Conservation (phyloP, 345 rosid genomes). For the Eucalyptus coolabah region DNA sequence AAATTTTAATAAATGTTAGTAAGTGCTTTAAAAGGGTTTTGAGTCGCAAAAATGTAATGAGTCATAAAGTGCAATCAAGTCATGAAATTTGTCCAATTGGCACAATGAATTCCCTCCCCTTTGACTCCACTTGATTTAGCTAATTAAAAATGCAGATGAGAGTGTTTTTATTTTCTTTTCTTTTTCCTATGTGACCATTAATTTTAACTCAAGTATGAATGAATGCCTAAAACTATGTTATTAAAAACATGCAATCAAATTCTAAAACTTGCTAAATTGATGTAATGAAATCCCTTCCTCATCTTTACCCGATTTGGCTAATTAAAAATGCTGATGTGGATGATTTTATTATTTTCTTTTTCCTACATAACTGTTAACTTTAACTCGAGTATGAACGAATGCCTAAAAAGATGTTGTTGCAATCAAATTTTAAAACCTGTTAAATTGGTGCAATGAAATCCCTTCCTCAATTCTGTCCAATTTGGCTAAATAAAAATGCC, state of each 20-base stretch:
- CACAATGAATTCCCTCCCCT: too few relatives aligned
- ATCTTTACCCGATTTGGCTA: not conserved
- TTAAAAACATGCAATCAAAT: not conserved
- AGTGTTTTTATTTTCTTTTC: too few relatives aligned
- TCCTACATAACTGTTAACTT: not conserved
- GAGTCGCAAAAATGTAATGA: not conserved
- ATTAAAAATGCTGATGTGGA: not conserved
- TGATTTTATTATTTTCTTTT: not conserved
- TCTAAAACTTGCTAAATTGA: not conserved
- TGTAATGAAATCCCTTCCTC: not conserved
- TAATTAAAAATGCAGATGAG: not conserved
- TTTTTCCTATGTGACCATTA: not conserved
- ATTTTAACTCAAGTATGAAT: not conserved
- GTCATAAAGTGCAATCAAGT: not conserved
- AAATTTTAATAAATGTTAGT: too few relatives aligned
- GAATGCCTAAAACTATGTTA: not conserved
- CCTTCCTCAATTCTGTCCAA: too few relatives aligned
- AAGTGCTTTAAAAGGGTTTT: not conserved
- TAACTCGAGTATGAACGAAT: accelerated
- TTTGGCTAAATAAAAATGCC: too few relatives aligned
- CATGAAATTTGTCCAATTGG: not conserved
- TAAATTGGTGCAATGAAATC: too few relatives aligned
- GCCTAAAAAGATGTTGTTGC: too few relatives aligned
- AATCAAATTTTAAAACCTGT: too few relatives aligned
- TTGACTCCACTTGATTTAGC: accelerated